These are phyloP conservation scores for Nakazawaea peltata DNA, from an alignment of 805 yeast genomes.

Conservation along the genomic window DNA sequence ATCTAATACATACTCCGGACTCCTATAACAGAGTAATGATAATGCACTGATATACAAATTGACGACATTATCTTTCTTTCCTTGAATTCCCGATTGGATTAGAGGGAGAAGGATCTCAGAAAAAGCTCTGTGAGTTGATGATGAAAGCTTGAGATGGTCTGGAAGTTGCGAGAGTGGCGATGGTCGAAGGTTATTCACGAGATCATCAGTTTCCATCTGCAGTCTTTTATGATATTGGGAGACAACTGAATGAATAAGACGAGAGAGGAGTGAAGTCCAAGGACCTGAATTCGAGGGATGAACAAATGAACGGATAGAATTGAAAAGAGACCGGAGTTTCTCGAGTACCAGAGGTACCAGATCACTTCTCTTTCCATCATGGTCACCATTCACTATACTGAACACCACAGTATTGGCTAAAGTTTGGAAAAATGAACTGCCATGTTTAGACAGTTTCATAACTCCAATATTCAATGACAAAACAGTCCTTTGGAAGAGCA, in stretches of 20 bases:
- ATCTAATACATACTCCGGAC: slow-evolving; percentile 48
- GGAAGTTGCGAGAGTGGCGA: slow-evolving; percentile 18
- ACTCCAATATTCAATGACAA: slow-evolving; percentile 18
- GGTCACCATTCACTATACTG: slow-evolving; percentile 54
- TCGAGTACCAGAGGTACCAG: background rate
- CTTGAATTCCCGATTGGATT: slow-evolving; percentile 65
- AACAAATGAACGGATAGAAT: slow-evolving; percentile 54
- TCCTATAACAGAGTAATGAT: slow-evolving; percentile 54
- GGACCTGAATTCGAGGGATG: slow-evolving; percentile 91
- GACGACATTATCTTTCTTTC: slow-evolving; percentile 52
- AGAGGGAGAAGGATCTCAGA: slow-evolving; percentile 46
- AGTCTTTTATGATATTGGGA: slow-evolving; percentile 52
- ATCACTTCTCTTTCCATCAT: slow-evolving; percentile 34
- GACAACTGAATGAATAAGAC: slow-evolving; percentile 52
- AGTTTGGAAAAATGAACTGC: slow-evolving; percentile 24
- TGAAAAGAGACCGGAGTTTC: background rate
- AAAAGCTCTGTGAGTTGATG: slow-evolving; percentile 32
- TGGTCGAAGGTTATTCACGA: slow-evolving; percentile 12
- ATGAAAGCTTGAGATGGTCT: slow-evolving; percentile 26
- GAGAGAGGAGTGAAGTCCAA: slow-evolving; percentile 74
- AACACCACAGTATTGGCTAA: slow-evolving; percentile 48
- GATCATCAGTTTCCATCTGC: slow-evolving; percentile 37
- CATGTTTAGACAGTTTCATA: slow-evolving; percentile 13
- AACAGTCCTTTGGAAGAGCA: slow-evolving; percentile 25
- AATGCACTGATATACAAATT: slow-evolving; percentile 53